Percentiles rank a stretch among this genome's conserved stretches.
Conservation (phyloP, 2,329 filamentous ascomycete genomes). For the Metarhizium humberi region DNA sequence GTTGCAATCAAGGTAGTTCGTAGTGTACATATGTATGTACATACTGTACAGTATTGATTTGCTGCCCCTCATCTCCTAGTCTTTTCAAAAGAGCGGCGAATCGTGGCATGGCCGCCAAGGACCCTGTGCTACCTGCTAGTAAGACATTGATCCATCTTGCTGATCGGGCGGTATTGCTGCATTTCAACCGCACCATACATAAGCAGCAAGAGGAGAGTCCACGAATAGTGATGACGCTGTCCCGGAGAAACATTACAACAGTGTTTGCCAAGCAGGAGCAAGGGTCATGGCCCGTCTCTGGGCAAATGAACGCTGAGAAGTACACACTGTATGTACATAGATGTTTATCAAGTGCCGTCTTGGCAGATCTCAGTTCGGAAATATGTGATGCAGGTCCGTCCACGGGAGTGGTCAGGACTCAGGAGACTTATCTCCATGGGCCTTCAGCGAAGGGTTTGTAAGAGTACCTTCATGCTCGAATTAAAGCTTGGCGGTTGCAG, state of each 20-base stretch:
- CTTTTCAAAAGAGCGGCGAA: too few relatives aligned
- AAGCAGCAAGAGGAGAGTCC: too few relatives aligned
- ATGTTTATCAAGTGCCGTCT: background rate
- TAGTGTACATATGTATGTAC: too few relatives aligned
- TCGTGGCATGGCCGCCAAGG: too few relatives aligned
- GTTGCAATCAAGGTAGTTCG: background rate
- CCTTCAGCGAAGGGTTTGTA: too few relatives aligned
- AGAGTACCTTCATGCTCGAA: background rate
- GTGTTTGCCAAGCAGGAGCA: background rate
- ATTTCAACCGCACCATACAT: too few relatives aligned
- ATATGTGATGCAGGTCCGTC: background rate
- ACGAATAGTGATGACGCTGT: background rate
- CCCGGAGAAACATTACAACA: background rate
- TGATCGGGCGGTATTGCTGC: too few relatives aligned
- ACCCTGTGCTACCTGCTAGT: too few relatives aligned
- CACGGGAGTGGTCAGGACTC: background rate
- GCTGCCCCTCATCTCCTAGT: too few relatives aligned
- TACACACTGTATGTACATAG: background rate
- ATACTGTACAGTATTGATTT: too few relatives aligned
- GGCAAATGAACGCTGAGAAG: background rate
- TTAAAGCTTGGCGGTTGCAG: conserved; percentile 1
- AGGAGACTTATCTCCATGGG: too few relatives aligned
- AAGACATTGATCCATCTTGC: too few relatives aligned
- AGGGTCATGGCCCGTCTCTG: background rate
- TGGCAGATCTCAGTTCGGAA: conserved; percentile 3